These are phyloP conservation scores for Clonostachys rosea DNA, from an alignment of 2,329 filamentous ascomycete genomes.

Conservation along the genomic window DNA sequence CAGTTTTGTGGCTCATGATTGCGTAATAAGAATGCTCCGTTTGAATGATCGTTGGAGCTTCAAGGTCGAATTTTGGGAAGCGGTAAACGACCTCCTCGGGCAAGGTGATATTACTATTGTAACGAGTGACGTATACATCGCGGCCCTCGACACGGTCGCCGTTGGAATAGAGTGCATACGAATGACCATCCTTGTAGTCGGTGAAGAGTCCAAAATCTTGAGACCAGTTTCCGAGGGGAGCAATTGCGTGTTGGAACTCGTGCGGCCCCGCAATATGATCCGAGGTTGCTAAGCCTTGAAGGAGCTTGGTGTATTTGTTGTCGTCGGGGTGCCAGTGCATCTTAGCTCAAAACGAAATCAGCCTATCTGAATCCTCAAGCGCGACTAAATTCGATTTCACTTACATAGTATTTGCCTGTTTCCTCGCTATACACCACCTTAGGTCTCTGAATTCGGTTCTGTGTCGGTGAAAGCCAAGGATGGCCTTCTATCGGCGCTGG, in stretches of 20 bases:
- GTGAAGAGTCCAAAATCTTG: conserved; percentile 59
- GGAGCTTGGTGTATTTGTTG: conserved; percentile 46
- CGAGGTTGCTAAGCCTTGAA: conserved; percentile 51
- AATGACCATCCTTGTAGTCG: conserved; percentile 51
- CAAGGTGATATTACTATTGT: conserved; percentile 44
- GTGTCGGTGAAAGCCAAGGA: conserved; percentile 47
- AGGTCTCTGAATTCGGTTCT: conserved; percentile 56
- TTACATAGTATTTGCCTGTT: conserved; percentile 50
- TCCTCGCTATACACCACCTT: conserved; percentile 56
- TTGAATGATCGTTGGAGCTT: conserved; percentile 56
- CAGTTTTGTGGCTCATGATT: conserved; percentile 59
- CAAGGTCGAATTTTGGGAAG: conserved; percentile 55
- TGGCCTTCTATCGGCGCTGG: conserved; percentile 46
- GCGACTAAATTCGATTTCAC: conserved; percentile 2
- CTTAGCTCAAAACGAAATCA: conserved; percentile 14
- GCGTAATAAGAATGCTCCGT: conserved; percentile 56
- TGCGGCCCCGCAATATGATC: conserved; percentile 49
- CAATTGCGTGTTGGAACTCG: conserved; percentile 44
- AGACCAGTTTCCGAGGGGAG: conserved; percentile 57
- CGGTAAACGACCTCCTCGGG: conserved; percentile 47
- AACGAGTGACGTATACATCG: conserved; percentile 51
- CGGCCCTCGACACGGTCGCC: conserved; percentile 49
- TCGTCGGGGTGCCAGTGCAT: conserved; percentile 62
- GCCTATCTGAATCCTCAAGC: not conserved
- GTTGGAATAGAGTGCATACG: conserved; percentile 56